Conservation (phyloP, 441 rosid species). For the Pelargonium citronellum region DNA sequence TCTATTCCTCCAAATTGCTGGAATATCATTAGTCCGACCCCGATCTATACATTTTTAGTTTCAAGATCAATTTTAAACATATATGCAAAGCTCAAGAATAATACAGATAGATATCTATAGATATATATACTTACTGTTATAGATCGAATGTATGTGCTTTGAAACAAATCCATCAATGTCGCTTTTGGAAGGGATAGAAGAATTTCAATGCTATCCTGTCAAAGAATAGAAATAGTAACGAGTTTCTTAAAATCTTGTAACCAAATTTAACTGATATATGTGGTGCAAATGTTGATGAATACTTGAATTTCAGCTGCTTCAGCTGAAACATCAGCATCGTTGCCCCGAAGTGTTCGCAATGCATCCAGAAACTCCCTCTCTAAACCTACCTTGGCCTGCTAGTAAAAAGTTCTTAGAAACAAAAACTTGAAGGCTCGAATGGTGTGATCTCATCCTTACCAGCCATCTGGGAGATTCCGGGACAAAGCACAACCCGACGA, state of each 20-base stretch:
- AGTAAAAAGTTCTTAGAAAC: not conserved
- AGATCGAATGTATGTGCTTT: conserved; percentile 52
- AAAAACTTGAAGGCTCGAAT: not conserved
- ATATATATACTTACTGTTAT: conserved; percentile 50
- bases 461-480: conserved; percentile 97
- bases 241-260: not conserved
- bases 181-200: conserved; percentile 61
- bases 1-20: conserved; percentile 84
- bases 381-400: conserved; percentile 64
- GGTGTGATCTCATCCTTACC: conserved; percentile 33
- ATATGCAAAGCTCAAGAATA: not conserved
- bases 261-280: not conserved
- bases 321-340: conserved; percentile 45
- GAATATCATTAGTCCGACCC: conserved; percentile 73
- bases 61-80: not conserved
- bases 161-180: conserved; percentile 50
- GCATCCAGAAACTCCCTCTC: conserved; percentile 56
- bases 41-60: conserved; percentile 44
- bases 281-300: conserved; percentile 11
- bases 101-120: not conserved
- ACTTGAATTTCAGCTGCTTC: conserved; percentile 79
- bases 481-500: conserved; percentile 58
- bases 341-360: conserved; percentile 58
- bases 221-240: conserved; percentile 13
- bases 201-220: conserved; percentile 41